Evolutionary conservation across 2,329 filamentous ascomycete genomes (phyloP), one percentile per base, ranked within the genome.

Genomic region (Sclerotinia nivalis): DNA sequence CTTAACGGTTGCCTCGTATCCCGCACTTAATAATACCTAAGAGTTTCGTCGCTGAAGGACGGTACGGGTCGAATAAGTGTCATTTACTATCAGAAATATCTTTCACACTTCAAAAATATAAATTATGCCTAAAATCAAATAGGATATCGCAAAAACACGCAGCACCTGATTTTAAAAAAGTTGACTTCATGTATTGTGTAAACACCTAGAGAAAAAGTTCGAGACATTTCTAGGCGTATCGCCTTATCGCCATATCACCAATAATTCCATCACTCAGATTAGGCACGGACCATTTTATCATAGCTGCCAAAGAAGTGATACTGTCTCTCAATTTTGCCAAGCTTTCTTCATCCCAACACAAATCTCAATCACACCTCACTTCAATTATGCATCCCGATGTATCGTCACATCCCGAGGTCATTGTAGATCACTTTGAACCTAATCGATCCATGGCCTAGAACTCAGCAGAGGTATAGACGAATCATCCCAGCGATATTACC

Each of bases 401-500:
- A 50, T 64, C 22, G 45, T 64, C 60, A 64, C 60, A 50, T 64
- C n/a, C n/a, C n/a, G n/a, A n/a, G n/a, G n/a, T n/a, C 60, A 31
- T 50, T 18, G 60, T 37, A 64, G 45, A 64, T 50, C 60, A n/a
- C 45, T 6, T 50, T 18, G 31, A 40, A 64, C 8, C n/a, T 37
- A 47, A 25, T 50, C 60, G 22, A 64, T 64, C 45, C 50, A 25
- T 22, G 7, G 13, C 45, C 45, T 25, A 40, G 28, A 50, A n/a
- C 60, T 34, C 45, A 47, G 13, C 2, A 25, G 22, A 50, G n/a
- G 45, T 18, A 34, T 50, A 37, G 25, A 37, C 13, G 45, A 49
- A 22, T 50, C 50, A n/a, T n/a, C 13, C n/a, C 13, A 50, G 18
- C n/a, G 5, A 45, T 54, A 18, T 7, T 43, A 6, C 2, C 4